Percentiles rank a stretch among this genome's conserved stretches.
Conservation (phyloP, 73 alveolate species). For the Breviolum minutum region DNA sequence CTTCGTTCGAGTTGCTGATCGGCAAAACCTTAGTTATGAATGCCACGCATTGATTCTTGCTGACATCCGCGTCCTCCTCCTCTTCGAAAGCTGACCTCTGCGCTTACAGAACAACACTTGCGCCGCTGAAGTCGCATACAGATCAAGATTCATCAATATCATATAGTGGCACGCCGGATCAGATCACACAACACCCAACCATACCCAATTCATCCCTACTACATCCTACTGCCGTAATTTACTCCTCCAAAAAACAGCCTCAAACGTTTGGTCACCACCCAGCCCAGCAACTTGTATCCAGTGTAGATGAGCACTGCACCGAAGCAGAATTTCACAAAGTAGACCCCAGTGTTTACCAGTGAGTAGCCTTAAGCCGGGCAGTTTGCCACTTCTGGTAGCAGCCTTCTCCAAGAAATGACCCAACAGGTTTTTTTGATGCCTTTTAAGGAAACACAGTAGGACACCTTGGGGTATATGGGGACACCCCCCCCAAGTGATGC, state of each 20-base stretch:
- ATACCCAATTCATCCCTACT: too few relatives aligned
- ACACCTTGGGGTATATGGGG: too few relatives aligned
- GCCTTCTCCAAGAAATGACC: too few relatives aligned
- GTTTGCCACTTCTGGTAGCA: too few relatives aligned
- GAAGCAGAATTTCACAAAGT: constrained; percentile 28
- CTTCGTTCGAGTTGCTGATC: not conserved
- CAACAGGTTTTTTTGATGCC: too few relatives aligned
- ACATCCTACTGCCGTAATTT: too few relatives aligned
- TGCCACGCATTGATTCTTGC: constrained; percentile 38
- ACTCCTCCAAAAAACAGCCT: not conserved
- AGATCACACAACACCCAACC: too few relatives aligned
- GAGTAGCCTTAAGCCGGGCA: constrained; percentile 1
- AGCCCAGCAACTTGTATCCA: constrained; percentile 39
- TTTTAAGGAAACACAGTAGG: too few relatives aligned
- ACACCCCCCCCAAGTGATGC: too few relatives aligned
- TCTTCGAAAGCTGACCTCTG: constrained; percentile 12
- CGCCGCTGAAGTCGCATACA: not conserved
- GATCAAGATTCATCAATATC: not conserved
- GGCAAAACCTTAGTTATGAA: constrained; percentile 7
- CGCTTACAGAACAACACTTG: not conserved
- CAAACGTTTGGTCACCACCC: not conserved
- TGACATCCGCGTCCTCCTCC: constrained; percentile 48
- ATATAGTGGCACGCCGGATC: too few relatives aligned
- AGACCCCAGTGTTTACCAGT: constrained; percentile 49
- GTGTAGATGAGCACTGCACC: constrained; percentile 48